Evolutionary conservation across 192 early-diverging fungal genomes (phyloP).

Genomic region (Linnemannia exigua): DNA sequence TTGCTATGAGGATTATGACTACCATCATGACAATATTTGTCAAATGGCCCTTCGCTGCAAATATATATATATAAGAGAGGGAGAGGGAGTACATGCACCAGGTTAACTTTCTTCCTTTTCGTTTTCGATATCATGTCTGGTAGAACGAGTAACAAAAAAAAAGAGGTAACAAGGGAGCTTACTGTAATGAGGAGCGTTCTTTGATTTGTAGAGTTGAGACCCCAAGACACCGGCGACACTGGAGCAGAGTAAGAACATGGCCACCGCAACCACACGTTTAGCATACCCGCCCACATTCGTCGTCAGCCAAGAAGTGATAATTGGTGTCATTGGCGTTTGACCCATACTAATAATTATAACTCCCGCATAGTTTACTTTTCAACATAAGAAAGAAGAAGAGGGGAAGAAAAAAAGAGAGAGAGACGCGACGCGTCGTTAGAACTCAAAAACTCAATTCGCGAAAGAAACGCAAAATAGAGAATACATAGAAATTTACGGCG

Average conservation of each 20-base stretch:
- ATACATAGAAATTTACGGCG: too few species aligned
- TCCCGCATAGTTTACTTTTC: constrained; percentile 32
- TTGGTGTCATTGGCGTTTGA: constrained; percentile 34
- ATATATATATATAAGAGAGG: not conserved
- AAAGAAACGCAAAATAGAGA: too few species aligned
- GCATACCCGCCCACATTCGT: constrained; percentile 47
- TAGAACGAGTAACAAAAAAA: not conserved
- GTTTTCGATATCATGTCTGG: not conserved
- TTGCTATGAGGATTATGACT: not conserved
- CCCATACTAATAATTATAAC: constrained; percentile 36
- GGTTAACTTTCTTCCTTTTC: too few species aligned
- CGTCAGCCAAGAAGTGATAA: constrained; percentile 46
- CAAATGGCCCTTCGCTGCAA: constrained; percentile 31
- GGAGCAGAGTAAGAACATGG: constrained; percentile 33
- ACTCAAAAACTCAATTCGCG: not conserved
- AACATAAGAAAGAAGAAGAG: not conserved
- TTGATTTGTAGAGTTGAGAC: constrained; percentile 26
- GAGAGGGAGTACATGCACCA: too few species aligned
- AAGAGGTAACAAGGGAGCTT: not conserved
- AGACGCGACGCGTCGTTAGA: too few species aligned
- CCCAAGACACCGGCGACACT: constrained; percentile 30
- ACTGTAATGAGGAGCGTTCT: constrained; percentile 29
- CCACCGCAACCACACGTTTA: constrained; percentile 27
- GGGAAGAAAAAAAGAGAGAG: not conserved
- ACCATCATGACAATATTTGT: constrained; percentile 15